phyloP scores from a whole-genome alignment of 23 red algal species.

The Chondrus crispus region DNA sequence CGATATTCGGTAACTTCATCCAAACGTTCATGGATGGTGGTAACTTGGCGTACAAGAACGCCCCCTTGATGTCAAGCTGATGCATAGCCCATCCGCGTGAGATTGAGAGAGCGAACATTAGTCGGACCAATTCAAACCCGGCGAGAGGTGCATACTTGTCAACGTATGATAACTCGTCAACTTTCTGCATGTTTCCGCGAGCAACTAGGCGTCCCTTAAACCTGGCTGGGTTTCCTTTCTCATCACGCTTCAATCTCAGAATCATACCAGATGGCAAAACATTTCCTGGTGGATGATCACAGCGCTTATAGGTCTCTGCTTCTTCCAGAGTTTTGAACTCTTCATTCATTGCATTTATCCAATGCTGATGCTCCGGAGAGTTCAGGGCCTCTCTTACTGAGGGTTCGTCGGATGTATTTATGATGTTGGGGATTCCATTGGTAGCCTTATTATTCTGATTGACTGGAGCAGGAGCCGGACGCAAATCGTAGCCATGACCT shows the following conservation, averaged over 20 bases:
- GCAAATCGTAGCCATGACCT: not conserved
- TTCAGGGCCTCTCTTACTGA: not conserved
- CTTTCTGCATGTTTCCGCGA: conserved; percentile 8
- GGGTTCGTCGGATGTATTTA: conserved; percentile 26
- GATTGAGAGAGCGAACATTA: not conserved
- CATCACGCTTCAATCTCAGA: not conserved
- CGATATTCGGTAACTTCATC: not conserved
- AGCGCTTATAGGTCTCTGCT: not conserved
- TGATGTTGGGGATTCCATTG: not conserved
- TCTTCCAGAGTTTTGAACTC: not conserved
- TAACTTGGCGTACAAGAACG: not conserved
- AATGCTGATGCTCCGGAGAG: not conserved
- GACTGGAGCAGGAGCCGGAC: not conserved
- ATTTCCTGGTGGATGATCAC: not conserved
- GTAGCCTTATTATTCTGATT: not conserved
- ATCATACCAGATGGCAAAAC: conserved; percentile 5
- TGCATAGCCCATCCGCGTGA: not conserved
- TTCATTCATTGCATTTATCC: conserved; percentile 16
- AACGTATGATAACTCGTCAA: not conserved
- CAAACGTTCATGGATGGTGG: not conserved
- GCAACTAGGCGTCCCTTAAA: conserved; percentile 8
- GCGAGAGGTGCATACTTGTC: not conserved
- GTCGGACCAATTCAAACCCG: not conserved
- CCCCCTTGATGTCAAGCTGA: conserved; percentile 8
- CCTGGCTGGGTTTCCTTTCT: not conserved